phyloP scores from a whole-genome alignment of 495 filamentous ascomycete species.

The Tuber umbilicatum region DNA sequence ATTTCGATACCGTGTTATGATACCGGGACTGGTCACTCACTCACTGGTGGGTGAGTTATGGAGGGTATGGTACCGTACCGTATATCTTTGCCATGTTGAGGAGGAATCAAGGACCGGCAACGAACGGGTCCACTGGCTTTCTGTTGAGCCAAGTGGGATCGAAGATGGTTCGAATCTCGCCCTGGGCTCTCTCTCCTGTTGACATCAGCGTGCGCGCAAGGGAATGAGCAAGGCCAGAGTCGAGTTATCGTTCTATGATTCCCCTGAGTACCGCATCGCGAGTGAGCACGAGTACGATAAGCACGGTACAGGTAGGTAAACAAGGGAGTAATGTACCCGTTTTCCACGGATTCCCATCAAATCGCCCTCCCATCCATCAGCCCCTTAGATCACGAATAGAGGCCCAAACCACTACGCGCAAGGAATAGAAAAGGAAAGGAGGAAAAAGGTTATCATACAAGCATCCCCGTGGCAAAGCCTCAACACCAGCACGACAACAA shows the following conservation, averaged over 20 bases:
- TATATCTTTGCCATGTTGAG: neutral
- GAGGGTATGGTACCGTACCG: neutral
- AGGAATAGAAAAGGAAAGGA: neutral
- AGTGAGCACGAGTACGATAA: no score
- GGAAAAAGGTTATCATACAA: neutral
- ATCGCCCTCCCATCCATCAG: neutral
- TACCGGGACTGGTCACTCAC: neutral
- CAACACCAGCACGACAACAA: neutral
- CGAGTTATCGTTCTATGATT: neutral
- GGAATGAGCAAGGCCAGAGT: neutral
- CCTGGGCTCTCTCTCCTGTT: neutral
- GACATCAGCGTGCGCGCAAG: neutral
- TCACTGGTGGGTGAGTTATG: neutral
- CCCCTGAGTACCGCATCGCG: no score
- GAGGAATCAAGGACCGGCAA: neutral
- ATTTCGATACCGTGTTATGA: neutral
- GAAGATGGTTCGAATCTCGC: neutral
- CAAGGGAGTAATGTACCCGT: no score
- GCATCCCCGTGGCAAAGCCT: neutral
- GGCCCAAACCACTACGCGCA: neutral
- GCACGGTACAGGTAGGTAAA: no score
- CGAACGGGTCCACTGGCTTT: neutral
- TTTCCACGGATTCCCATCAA: neutral
- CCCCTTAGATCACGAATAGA: neutral
- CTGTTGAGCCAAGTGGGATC: neutral